Conservation (phyloP, 495 filamentous ascomycete species). For the Lasiosphaeria ovina region DNA sequence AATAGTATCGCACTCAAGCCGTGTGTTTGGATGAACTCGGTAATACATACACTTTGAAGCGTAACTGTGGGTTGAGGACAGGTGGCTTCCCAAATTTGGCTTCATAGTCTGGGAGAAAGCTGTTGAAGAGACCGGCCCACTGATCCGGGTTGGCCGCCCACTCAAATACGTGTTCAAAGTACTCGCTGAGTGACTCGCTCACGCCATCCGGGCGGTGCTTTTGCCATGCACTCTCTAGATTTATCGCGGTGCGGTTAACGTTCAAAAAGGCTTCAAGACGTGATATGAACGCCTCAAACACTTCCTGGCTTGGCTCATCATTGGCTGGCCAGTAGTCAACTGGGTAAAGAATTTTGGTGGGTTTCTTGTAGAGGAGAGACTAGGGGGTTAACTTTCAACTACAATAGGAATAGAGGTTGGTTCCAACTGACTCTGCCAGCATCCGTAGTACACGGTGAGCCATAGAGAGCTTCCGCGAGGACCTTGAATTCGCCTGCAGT, state of each 20-base stretch:
- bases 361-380: neutral
- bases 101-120: conserved; percentile 6
- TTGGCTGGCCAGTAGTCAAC: conserved; percentile 8
- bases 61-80: conserved; percentile 7
- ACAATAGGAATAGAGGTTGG: no score
- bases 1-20: no score
- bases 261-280: conserved; percentile 1
- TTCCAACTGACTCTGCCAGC: no score
- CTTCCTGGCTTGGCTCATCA: neutral
- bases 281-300: conserved; percentile 9
- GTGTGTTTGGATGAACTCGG: no score
- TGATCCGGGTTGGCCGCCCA: conserved; percentile 11
- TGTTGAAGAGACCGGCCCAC: conserved; percentile 5
- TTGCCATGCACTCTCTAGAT: conserved; percentile 5
- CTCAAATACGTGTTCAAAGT: conserved; percentile 8
- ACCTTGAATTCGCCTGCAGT: no score
- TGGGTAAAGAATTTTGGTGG: conserved; percentile 9
- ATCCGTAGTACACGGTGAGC: no score
- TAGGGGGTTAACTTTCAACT: no score
- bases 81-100: conserved; percentile 6
- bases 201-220: conserved; percentile 1
- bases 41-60: conserved; percentile 9
- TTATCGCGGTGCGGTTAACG: conserved; percentile 2
- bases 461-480: no score
- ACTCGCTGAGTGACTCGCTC: conserved; percentile 8